Base-by-base conservation (phyloP, 176 grass and related monocot species). In the Olyra latifolia region DNA sequence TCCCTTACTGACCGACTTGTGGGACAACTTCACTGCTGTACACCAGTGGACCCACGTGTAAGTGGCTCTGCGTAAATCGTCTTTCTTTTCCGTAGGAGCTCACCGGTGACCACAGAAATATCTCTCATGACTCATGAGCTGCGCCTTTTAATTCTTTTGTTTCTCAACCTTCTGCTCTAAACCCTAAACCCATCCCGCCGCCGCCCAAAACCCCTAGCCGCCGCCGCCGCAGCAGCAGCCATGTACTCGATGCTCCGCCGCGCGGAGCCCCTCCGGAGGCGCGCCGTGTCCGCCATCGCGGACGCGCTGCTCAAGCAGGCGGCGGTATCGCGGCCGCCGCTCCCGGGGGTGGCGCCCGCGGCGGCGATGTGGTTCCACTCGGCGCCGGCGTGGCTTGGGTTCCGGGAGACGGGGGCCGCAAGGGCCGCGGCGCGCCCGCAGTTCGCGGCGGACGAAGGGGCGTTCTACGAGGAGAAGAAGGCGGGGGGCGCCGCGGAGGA, bases 371-470 rank as follows among this genome's bases (percentile, higher is more conserved):
- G 65, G 75, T 82, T 99, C 55, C 90, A 95, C 82, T 78, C 83
- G 1, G 78, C 86, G 15, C 72, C 88, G 29, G 83, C 77, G 20
- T 68, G 80, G 64, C 83, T 99, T 11, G 75, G 76, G 24, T 95
- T 95, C 69, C 71, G 90, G 61, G 90, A 87, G 63, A 82, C 90
- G 19, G 69, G 65, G 7, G 0, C 62, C 15, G 29, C 85, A 4
- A 47, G 22, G 22, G 86, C 90, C 1, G 83, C 85, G 22, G 82
- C 82, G 17, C 47, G 78, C 8, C 10, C 88, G 19, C 15, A 86
- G 72, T 89, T 72, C 78, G 88, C 91, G 42, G 89, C 82, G 8
- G 88, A 93, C 4, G 96, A 95, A 8, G 90, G 88, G 28, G 11
- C 38, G 16, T 82, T 72, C 72, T 89, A 72, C 48, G 88, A 86